Conservation (phyloP, 2,329 filamentous ascomycete species). For the Microdochium trichocladiopsis region DNA sequence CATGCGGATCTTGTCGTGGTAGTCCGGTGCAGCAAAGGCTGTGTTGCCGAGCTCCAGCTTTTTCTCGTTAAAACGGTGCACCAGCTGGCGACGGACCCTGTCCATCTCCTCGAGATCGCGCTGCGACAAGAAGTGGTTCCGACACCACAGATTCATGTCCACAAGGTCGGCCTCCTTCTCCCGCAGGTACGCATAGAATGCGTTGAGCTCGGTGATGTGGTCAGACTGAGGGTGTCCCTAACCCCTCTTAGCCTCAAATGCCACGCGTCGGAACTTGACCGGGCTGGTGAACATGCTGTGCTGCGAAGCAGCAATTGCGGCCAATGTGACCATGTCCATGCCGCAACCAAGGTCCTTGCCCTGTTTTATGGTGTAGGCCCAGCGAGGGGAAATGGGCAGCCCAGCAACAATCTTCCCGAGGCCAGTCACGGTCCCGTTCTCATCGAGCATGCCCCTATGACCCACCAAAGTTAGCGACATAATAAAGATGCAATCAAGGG, state of each 20-base stretch:
- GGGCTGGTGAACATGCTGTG: conserved; percentile 89
- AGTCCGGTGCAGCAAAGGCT: no score
- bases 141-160: conserved; percentile 86
- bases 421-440: no score
- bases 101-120: conserved; percentile 87
- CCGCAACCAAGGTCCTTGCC: no score
- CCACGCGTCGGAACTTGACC: conserved; percentile 76
- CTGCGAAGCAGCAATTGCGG: no score
- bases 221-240: conserved; percentile 93
- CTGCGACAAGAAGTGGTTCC: conserved; percentile 90
- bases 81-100: conserved; percentile 85
- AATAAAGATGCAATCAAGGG: no score
- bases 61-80: conserved; percentile 96
- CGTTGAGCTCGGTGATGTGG: conserved; percentile 92
- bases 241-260: conserved; percentile 93
- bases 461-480: no score
- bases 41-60: conserved; percentile 83
- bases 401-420: no score
- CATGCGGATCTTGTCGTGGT: conserved; percentile 92
- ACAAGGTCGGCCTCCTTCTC: conserved; percentile 54
- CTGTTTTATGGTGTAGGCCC: no score
- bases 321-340: no score
- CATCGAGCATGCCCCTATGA: no score
- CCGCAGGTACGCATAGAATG: conserved; percentile 94
- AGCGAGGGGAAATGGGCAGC: no score